Base-by-base conservation (phyloP, 768 basidiomycete genomes). In the Phylloporus sp. region DNA sequence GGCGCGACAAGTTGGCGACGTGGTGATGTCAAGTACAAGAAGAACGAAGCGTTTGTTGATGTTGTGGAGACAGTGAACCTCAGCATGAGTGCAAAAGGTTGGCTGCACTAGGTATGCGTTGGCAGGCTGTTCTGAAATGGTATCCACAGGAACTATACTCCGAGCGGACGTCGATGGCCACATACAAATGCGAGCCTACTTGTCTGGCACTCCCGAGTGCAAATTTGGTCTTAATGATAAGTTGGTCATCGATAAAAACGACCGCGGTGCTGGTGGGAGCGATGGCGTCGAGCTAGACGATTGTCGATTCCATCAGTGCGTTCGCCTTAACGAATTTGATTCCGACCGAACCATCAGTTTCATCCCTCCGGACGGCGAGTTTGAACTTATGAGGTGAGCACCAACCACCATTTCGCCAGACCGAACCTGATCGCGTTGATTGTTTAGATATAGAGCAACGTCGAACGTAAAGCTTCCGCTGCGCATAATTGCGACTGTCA, bases 31-130 rank as follows among this genome's bases (percentile, higher is more conserved):
- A 95, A 94, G 66, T 98, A 99, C 69, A 88, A 96, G 74, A 99
- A 98, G 78, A 99, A 99, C 55, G 96, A 99, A 62, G 96, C 96
- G 1, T 99, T 98, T 56, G 95, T 99, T n/a, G 96, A 99, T 62
- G 96, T 99, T 9, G 89, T 99, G 35, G 96, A 99, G 71, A 90
- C 79, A 3, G 90, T 99, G 51, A 98, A 99, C 61, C 66, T 98
- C 44, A 85, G 90, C 57, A 96, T 98, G 94, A 95, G 91, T 64
- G 88, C 93, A 3, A 97, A 95, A 72, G 94, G 93, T 55, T 13
- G 37, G 42, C 31, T 17, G 11, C 38, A 35, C 17, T 1, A 18
- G 24, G 15, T 20, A n/a, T 18, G 9, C 31, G 21, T 26, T 20
- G 9, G 29, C 20, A 8, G 18, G 3, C n/a, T 21, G 44, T 51